Conservation (phyloP, 805 yeast species). For the Cyberlindnera samutprakarnensis region DNA sequence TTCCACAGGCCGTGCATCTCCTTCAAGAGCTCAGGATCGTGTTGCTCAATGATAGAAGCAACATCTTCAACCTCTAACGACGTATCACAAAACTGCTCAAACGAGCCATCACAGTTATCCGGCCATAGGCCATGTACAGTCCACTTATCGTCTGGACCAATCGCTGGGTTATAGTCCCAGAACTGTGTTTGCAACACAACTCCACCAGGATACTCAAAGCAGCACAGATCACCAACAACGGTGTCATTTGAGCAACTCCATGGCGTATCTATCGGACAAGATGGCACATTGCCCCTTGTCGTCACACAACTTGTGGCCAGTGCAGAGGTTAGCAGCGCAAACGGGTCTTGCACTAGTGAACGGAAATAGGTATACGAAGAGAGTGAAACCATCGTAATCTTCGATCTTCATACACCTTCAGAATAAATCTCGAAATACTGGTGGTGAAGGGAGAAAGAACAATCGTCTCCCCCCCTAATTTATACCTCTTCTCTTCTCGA, state of each 20-base stretch:
- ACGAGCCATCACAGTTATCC: conserved; percentile 79
- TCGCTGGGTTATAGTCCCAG: conserved; percentile 80
- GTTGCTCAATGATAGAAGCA: conserved; percentile 34
- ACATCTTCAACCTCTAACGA: conserved; percentile 47
- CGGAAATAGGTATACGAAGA: too few species aligned
- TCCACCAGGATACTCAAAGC: conserved; percentile 86
- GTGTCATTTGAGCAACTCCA: conserved; percentile 53
- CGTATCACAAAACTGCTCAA: conserved; percentile 69
- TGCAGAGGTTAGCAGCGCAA: too few species aligned
- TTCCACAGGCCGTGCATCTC: conserved; percentile 66
- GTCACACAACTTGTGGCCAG: too few species aligned
- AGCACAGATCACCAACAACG: conserved; percentile 55
- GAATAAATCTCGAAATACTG: too few species aligned
- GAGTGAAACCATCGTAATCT: too few species aligned
- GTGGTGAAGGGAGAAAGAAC: too few species aligned
- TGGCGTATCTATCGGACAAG: conserved; percentile 54
- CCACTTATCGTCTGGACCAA: conserved; percentile 64
- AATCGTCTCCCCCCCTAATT: too few species aligned
- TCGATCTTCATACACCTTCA: too few species aligned
- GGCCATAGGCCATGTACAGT: conserved; percentile 90
- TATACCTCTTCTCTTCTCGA: too few species aligned
- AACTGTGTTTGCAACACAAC: conserved; percentile 82
- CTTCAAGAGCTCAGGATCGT: conserved; percentile 39
- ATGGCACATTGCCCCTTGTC: too few species aligned
- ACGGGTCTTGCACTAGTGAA: too few species aligned